Conservation (phyloP, 495 filamentous ascomycete genomes). For the Hyaloscypha finlandica region DNA sequence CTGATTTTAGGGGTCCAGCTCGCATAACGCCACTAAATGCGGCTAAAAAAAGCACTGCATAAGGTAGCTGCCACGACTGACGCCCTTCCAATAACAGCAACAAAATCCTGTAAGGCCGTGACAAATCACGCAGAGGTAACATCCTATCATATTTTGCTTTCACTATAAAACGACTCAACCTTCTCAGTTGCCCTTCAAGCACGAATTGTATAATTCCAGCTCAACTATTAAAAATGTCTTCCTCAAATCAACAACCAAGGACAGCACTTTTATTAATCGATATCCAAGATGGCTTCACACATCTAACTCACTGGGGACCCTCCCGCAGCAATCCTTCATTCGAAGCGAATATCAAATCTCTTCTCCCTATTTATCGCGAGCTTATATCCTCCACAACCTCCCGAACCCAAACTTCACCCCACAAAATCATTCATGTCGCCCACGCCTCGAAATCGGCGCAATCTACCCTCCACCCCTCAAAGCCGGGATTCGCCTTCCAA, state of each 20-base stretch:
- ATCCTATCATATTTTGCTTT: too few species aligned
- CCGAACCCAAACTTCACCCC: not conserved
- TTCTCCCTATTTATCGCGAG: constrained; percentile 45
- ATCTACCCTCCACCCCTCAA: constrained; percentile 39
- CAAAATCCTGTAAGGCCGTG: not conserved
- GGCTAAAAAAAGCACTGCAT: not conserved
- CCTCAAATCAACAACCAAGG: not conserved
- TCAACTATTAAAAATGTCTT: not conserved
- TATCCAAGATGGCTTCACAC: constrained; percentile 54
- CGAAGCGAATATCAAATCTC: constrained; percentile 44
- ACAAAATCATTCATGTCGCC: constrained; percentile 47
- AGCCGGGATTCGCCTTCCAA: constrained; percentile 39
- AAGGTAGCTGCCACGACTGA: not conserved
- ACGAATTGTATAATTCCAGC: too few species aligned
- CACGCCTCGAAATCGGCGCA: constrained; percentile 43
- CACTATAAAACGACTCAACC: too few species aligned
- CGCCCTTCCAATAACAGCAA: not conserved
- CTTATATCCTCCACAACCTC: not conserved
- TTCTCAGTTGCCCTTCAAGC: too few species aligned
- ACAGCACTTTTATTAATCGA: constrained; percentile 61
- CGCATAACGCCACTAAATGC: not conserved
- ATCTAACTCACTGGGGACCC: constrained; percentile 36
- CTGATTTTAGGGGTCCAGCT: not conserved
- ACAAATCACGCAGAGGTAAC: not conserved
- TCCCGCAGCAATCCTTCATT: constrained; percentile 48